Evolutionary conservation across 495 filamentous ascomycete species (phyloP).

Genomic region (Podospora appendiculata): DNA sequence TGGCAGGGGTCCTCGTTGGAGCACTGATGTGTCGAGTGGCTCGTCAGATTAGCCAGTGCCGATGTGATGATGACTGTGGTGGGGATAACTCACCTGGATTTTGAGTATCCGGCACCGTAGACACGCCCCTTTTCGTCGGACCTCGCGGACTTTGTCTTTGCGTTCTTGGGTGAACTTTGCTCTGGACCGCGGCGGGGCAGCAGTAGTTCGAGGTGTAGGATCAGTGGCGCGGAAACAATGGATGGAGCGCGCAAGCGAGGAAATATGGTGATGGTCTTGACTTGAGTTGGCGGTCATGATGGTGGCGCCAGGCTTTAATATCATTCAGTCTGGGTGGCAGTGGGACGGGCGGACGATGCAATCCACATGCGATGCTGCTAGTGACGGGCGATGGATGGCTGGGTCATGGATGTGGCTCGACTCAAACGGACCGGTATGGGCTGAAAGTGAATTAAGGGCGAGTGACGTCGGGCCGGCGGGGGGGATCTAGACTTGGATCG

Average conservation of each 20-base stretch:
- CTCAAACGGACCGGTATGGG: too few relatives aligned
- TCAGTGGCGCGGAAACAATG: conserved; percentile 10
- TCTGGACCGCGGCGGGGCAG: conserved; percentile 16
- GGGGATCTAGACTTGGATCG: neutral
- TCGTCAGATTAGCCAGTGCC: neutral
- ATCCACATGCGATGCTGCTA: neutral
- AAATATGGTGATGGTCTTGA: neutral
- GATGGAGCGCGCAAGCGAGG: conserved; percentile 12
- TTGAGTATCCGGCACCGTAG: conserved; percentile 68
- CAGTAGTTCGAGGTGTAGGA: neutral
- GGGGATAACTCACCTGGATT: conserved; percentile 26
- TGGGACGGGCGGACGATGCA: too few relatives aligned
- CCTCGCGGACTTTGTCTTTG: conserved; percentile 57
- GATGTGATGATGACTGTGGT: neutral
- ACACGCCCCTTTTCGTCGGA: conserved; percentile 64
- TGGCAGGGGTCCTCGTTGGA: conserved; percentile 18
- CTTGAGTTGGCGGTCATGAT: neutral
- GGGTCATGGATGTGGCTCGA: neutral
- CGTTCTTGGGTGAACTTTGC: conserved; percentile 51
- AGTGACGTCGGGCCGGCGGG: neutral
- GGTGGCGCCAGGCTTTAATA: neutral
- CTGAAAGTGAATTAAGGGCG: too few relatives aligned
- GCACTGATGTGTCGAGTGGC: conserved; percentile 10
- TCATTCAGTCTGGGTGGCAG: neutral
- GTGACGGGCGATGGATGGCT: neutral